Base-by-base conservation (phyloP, 257 asterid genomes). In the Avicennia marina region DNA sequence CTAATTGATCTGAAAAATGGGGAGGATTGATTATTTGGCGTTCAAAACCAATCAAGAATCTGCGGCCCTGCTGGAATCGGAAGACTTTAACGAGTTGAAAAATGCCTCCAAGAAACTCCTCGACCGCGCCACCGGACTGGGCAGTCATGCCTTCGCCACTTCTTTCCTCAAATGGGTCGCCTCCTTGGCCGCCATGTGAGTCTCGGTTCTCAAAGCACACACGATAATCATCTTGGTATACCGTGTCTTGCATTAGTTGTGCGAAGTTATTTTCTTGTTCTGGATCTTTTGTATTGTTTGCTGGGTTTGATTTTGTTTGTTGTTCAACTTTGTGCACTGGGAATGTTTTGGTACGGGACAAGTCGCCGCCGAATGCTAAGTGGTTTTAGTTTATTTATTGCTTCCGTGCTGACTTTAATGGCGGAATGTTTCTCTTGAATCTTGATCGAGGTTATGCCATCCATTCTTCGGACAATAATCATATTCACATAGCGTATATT, bases 171-270 rank as follows among this genome's bases (percentile, higher is more conserved):
- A 66, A 86, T 91, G 97, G 98, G 67, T 88, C 12, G 81, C 95
- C 46, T 88, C 97, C 38, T 76, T 83, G 25, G 78, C 97, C 40
- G 96, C 98, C 69, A 88, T 91, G 98, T 88, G 58, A 58, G 85
- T 42, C 17, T 21, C 29, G 21, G 15, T 21, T 39, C 47, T n/a
- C n/a, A n/a, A n/a, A n/a, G n/a, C 13, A 27, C 6, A 18, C 43
- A 19, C 19, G 2, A 11, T 16, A 13, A 21, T 13, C 38, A 4
- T 15, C 3, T 29, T 29, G 34, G 34, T 29, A 4, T 29, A 36
- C 41, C 10, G 41, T 12, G 10, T 2, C 10, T 2, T 36, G 41
- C 10, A 4, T 11, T 11, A 5, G 7, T 29, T 29, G 34, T 29
- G 34, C 8, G 4, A 29, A 4, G 4, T 29, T 29, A 8, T 11